Evolutionary conservation across 164 flowering plant species (phyloP), one percentile per base, ranked within the genome.

Genomic region (Umbilicus rupestris): DNA sequence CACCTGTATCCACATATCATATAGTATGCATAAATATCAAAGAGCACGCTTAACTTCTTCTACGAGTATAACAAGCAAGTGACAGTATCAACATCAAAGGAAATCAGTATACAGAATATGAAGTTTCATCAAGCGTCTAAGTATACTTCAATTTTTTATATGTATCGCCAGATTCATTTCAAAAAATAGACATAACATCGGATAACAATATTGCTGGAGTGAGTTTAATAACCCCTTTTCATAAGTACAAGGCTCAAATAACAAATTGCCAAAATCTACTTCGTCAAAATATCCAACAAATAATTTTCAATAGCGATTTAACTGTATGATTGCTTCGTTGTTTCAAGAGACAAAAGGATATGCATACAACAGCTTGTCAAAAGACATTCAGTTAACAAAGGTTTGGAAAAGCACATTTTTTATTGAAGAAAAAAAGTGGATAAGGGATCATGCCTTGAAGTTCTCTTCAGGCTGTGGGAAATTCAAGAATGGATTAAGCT

Each of bases 401-500:
- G 20, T 46, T 46, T 46, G 2, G 6, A 16, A 17, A 12, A 15
- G 49, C 15, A 16, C 16, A 20, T 45, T 3, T 19, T 31, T 9
- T 37, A 20, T 20, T 63, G 26, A 35, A 22, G 16, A 41, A 57
- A 29, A 3, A n/a, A 14, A 29, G 17, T 12, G 12, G 33, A 39
- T 1, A 26, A 12, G 9, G 14, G 24, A 7, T 26, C 28, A n/a
- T 77, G 87, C 97, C 97, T 87, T 88, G 30, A 79, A 68, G 75
- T 94, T 94, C 59, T 91, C 92, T 70, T 82, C 86, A 17, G 99
- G 99, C n/a, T 73, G 75, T 66, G 96, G 96, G 58, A 94, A 94
- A 71, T 84, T 84, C 39, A 73, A 45, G 71, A 76, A 89, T 31
- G 99, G 99, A 74, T 89, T 89, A 62, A 89, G 74, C 55, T 89